These are phyloP conservation scores for Metschnikowia drakensbergensis DNA, from an alignment of 805 yeast species.

Conservation along the genomic window DNA sequence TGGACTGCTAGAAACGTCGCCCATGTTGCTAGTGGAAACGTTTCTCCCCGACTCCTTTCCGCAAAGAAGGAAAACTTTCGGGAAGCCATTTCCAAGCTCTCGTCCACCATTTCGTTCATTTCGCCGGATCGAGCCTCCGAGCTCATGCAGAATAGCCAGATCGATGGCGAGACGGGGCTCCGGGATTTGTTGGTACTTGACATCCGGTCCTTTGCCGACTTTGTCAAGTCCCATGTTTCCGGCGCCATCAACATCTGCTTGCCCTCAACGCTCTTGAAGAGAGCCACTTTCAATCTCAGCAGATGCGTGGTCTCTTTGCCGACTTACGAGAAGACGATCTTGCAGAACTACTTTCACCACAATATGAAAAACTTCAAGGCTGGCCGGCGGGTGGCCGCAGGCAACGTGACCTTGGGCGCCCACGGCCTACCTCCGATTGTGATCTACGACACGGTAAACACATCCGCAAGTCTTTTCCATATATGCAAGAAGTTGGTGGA, in stretches of 20 bases:
- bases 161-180: slow-evolving; percentile 8
- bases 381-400: background rate
- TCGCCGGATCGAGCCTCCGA: slow-evolving; percentile 15
- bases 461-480: slow-evolving; percentile 40
- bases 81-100: slow-evolving; percentile 22
- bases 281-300: slow-evolving; percentile 65
- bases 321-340: slow-evolving; percentile 42
- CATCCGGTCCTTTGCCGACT: slow-evolving; percentile 78
- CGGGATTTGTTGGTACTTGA: slow-evolving; percentile 54
- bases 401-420: slow-evolving; percentile 13
- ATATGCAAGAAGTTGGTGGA: slow-evolving; percentile 47
- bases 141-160: slow-evolving; percentile 10
- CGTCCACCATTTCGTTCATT: slow-evolving; percentile 20
- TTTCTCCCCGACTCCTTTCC: background rate
- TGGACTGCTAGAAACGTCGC: background rate
- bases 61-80: slow-evolving; percentile 17
- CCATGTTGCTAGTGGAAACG: background rate
- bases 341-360: slow-evolving; percentile 33
- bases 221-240: slow-evolving; percentile 51
- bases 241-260: slow-evolving; percentile 73
- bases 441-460: slow-evolving; percentile 48
- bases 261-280: slow-evolving; percentile 82
- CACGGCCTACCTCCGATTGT: slow-evolving; percentile 38
- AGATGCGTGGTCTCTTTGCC: slow-evolving; percentile 63
- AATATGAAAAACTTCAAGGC: slow-evolving; percentile 6